Base-by-base conservation (phyloP, 805 yeast genomes). In the Candida wancherniae region DNA sequence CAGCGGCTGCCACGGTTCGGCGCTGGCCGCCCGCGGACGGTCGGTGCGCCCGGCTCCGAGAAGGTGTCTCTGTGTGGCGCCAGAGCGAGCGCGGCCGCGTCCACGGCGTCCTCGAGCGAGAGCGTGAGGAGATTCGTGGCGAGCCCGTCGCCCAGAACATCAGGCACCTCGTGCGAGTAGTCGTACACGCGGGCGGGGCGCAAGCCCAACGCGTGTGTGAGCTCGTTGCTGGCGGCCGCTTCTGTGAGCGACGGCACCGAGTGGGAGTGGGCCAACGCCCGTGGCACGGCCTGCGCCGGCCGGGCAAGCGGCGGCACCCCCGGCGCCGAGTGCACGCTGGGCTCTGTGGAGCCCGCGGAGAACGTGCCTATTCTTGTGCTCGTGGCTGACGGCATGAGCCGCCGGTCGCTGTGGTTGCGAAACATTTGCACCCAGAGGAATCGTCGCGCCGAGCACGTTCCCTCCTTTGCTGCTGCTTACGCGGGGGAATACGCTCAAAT, bases 321-420 rank as follows among this genome's bases (percentile, higher is more conserved):
- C 3, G 37, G 37, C 7, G 37, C 37, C 4, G 33, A 20, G 2
- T 28, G 33, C 8, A 21, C 24, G 3, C 29, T 28, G 9, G 24
- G 29, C 5, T 25, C 12, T 9, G 33, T 28, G 6, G 21, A 20
- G 4, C 12, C 2, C 11, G 33, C 26, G 29, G 28, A 28, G 29
- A 24, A 19, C 14, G 28, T 31, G 13, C 42, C 36, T 11, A 32
- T 28, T 15, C 28, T 34, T 2, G 42, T 38, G 11, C 34, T 31
- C 12, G 32, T 22, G 16, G 36, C 8, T 10, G 36, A 34, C 3
- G 42, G 39, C 19, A 37, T 6, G 15, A 21, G 35, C 21, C 42
- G 26, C 15, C 34, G 31, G 31, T 37, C 42, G 6, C 34, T 22
- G 7, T 37, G 42, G 36, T 33, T 31, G 37, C 42, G 42, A 31